These are phyloP conservation scores for Nakazawaea ambrosiae DNA, from an alignment of 805 yeast species.

Conservation along the genomic window DNA sequence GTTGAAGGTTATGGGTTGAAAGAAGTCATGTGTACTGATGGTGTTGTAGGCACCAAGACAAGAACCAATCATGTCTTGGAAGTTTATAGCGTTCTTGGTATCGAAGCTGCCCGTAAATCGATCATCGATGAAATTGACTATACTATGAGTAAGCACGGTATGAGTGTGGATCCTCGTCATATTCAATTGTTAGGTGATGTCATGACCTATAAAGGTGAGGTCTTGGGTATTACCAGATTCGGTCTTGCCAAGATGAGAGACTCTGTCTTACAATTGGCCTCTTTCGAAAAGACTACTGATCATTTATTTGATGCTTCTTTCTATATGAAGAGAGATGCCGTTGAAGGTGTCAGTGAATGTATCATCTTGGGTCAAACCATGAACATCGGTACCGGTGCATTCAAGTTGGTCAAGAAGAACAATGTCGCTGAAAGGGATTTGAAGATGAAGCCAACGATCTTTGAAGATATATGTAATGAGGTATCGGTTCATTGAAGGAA, in stretches of 20 bases:
- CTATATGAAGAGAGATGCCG: slow-evolving; percentile 91
- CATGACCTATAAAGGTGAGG: slow-evolving; percentile 98
- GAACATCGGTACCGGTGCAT: slow-evolving; percentile 96
- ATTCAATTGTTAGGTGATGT: slow-evolving; percentile 96
- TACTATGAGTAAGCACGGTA: slow-evolving; percentile 98
- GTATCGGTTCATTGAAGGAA: neutral
- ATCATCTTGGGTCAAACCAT: slow-evolving; percentile 96
- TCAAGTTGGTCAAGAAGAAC: slow-evolving; percentile 68
- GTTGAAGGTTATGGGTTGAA: slow-evolving; percentile 98
- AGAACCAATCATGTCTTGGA: slow-evolving; percentile 90
- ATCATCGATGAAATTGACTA: slow-evolving; percentile 92
- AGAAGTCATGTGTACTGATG: slow-evolving; percentile 96
- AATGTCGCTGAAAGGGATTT: slow-evolving; percentile 36
- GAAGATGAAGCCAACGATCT: slow-evolving; percentile 34
- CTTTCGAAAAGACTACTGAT: slow-evolving; percentile 97
- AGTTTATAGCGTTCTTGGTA: slow-evolving; percentile 84
- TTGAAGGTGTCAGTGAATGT: slow-evolving; percentile 97
- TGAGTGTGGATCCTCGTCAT: slow-evolving; percentile 99
- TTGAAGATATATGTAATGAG: slow-evolving; percentile 33
- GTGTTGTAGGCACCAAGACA: slow-evolving; percentile 84
- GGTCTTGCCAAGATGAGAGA: slow-evolving; percentile 99
- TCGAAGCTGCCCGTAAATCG: slow-evolving; percentile 94
- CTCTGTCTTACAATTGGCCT: slow-evolving; percentile 92
- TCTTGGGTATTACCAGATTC: slow-evolving; percentile 94
- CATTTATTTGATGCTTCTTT: slow-evolving; percentile 97